Base-by-base conservation (phyloP, 305 asterid species). In the Striga hermonthica region DNA sequence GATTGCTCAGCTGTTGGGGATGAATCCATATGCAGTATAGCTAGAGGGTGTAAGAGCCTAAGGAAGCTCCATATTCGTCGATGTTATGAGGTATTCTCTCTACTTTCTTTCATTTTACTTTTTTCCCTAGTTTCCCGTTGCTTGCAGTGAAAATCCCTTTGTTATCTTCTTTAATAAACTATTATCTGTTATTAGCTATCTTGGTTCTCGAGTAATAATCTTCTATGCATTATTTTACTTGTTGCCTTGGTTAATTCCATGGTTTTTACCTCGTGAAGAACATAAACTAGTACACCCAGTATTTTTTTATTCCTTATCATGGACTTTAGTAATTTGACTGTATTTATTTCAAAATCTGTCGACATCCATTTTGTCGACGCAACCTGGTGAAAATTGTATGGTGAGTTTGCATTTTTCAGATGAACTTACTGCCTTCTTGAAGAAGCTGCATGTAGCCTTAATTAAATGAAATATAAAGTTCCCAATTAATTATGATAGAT, bases 1-100 rank as follows among this genome's bases (percentile, higher is more conserved):
- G 96, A 91, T 76, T 91, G 95, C 81, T 82, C 96, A 28, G 84
- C 80, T 60, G 78, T 91, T 66, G 91, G 95, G 40, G 96, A 91
- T 68, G 95, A 85, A 54, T 90, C 97, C 72, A 78, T 91, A 53
- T 79, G 89, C 65, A 76, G 87, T 73, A 76, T 91, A 66, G 98
- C 98, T 67, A 76, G 44, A 67, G 96, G 96, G 54, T 91, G 98
- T 75, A 76, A 70, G 72, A 77, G 81, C 79, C 79, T 91, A 77
- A 87, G 55, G 81, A 89, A 81, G 84, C 95, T 91, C 64, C 95
- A 91, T 70, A 86, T 91, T 66, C 97, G 96, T 59, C 84, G 91
- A 67, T 91, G 95, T 78, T 89, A 91, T 71, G 97, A 87, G 92
- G 98, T 89, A 49, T 63, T 69, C 44, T 62, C 13, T 56, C 31